A percentile compares a stretch with the other conserved stretches of the same genome.
These are phyloP conservation scores for Ceratobasidium sp. DNA, from an alignment of 1,284 basidiomycete genomes.

Conservation along the genomic window DNA sequence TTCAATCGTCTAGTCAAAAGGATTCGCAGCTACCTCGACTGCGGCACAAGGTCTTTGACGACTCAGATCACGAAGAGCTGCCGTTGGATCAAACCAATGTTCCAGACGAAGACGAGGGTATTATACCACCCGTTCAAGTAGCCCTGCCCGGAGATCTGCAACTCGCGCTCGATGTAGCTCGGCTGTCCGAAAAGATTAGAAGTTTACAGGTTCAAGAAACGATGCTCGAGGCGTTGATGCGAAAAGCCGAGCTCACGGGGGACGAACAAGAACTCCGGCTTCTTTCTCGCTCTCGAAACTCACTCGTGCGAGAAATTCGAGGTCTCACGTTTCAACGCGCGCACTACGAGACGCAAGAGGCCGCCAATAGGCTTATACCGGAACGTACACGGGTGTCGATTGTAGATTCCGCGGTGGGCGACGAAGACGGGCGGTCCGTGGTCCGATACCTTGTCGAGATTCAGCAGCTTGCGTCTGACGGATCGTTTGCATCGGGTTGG, in stretches of 20 bases:
- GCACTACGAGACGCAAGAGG: constrained; percentile 92
- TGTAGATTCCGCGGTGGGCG: constrained; percentile 76
- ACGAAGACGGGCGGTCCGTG: constrained; percentile 88
- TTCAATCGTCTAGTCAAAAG: constrained; percentile 7
- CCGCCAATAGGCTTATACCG: constrained; percentile 83
- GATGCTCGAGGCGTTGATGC: constrained; percentile 87
- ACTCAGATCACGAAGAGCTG: constrained; percentile 61
- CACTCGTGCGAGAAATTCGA: constrained; percentile 84
- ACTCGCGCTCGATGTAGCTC: constrained; percentile 82
- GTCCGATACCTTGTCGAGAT: constrained; percentile 95
- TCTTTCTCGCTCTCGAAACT: constrained; percentile 82
- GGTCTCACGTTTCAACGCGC: constrained; percentile 89
- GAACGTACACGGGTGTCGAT: constrained; percentile 84
- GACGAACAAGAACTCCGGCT: constrained; percentile 87
- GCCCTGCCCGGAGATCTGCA: constrained; percentile 89
- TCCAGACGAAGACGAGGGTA: constrained; percentile 44
- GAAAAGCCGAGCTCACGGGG: constrained; percentile 94
- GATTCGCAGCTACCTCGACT: constrained; percentile 9
- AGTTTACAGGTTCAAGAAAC: constrained; percentile 84
- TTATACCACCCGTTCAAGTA: constrained; percentile 69
- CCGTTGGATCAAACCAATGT: constrained; percentile 44
- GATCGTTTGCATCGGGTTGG: constrained; percentile 85
- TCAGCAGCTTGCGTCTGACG: constrained; percentile 83
- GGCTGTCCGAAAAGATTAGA: constrained; percentile 78
- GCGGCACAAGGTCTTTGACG: constrained; percentile 51